Percentiles rank a stretch among this genome's conserved stretches.
These are phyloP conservation scores for Kwoniella sp. DNA, from an alignment of 768 basidiomycete genomes.

Conservation along the genomic window DNA sequence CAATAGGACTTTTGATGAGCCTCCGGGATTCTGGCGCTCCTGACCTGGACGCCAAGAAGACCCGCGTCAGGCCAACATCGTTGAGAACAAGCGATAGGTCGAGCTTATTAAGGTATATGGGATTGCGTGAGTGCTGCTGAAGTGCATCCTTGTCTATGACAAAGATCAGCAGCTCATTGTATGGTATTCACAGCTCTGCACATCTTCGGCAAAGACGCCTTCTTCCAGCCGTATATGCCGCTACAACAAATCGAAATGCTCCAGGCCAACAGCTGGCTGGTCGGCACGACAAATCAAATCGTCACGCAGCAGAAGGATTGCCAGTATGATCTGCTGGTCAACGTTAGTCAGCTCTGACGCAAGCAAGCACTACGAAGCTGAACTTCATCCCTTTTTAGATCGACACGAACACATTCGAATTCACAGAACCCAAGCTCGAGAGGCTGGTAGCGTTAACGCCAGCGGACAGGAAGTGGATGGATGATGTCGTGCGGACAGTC, in stretches of 20 bases:
- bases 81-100: conserved; percentile 84
- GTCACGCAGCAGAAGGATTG: conserved; percentile 87
- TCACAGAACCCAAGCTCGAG: conserved; percentile 79
- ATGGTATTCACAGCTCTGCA: conserved; percentile 31
- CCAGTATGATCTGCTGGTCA: conserved; percentile 77
- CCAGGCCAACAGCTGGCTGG: conserved; percentile 77
- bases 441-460: conserved; percentile 77
- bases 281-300: conserved; percentile 86
- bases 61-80: conserved; percentile 72
- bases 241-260: conserved; percentile 91
- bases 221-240: conserved; percentile 97
- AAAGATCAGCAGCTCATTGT: background rate
- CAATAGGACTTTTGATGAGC: conserved; percentile 76
- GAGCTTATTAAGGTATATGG: conserved; percentile 88
- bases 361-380: background rate
- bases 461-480: conserved; percentile 97
- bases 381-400: conserved; percentile 61
- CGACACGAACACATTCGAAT: conserved; percentile 83
- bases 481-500: conserved; percentile 63
- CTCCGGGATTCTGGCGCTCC: conserved; percentile 92
- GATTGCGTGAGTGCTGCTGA: conserved; percentile 66
- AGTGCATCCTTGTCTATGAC: background rate
- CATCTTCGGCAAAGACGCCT: conserved; percentile 67
- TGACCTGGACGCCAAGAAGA: conserved; percentile 65
- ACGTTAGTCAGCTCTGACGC: conserved; percentile 61